phyloP scores from a whole-genome alignment of 768 basidiomycete species.

The Suillus plorans region DNA sequence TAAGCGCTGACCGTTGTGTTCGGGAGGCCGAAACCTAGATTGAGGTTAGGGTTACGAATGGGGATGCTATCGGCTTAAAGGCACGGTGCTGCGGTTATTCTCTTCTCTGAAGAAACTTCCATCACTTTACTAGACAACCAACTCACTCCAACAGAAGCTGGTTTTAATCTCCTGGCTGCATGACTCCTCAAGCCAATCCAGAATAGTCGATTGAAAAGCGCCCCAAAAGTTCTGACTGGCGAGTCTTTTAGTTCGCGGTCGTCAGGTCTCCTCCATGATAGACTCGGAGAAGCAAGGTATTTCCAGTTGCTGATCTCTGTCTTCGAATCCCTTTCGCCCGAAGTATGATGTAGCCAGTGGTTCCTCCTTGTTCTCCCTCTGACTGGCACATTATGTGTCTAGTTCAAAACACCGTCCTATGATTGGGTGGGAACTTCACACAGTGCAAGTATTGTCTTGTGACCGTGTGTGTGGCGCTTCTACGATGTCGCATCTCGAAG shows the following conservation, averaged over 20 bases:
- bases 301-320: not conserved
- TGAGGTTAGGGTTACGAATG: conserved; percentile 32
- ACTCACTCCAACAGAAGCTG: conserved; percentile 7
- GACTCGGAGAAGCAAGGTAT: not conserved
- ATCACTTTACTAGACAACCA: conserved; percentile 7
- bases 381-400: not conserved
- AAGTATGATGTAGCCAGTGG: not conserved
- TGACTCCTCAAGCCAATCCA: not conserved
- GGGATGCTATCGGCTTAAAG: not conserved
- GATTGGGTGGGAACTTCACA: not conserved
- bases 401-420: not conserved
- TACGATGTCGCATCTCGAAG: not conserved
- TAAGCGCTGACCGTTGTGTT: not conserved
- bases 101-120: not conserved
- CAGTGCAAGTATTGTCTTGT: not conserved
- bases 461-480: not conserved
- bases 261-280: not conserved
- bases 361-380: conserved; percentile 5
- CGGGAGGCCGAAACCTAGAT: conserved; percentile 40
- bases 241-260: not conserved
- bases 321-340: not conserved
- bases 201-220: not conserved
- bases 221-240: not conserved
- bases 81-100: not conserved
- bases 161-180: conserved; percentile 5